phyloP scores from a whole-genome alignment of 1,284 basidiomycete genomes.

The Anthracocystis walkeri region DNA sequence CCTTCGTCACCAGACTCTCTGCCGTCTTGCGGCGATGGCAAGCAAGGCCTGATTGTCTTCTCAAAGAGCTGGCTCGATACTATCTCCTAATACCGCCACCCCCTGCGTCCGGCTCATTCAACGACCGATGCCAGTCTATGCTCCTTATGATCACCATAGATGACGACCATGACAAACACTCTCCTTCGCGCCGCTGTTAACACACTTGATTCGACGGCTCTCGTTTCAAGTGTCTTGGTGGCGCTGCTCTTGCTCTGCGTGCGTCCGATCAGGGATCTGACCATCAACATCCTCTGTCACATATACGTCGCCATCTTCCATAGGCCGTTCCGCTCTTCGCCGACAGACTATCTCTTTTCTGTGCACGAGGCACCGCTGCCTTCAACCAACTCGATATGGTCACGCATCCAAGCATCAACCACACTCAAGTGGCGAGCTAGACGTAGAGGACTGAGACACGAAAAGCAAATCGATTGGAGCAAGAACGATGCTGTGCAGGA shows the following conservation, averaged over 20 bases:
- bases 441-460: conserved; percentile 15
- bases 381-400: conserved; percentile 23
- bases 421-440: conserved; percentile 21
- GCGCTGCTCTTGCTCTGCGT: conserved; percentile 21
- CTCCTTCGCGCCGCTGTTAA: neutral
- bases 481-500: conserved; percentile 19
- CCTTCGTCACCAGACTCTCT: neutral
- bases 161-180: neutral
- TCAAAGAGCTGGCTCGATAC: too few species aligned
- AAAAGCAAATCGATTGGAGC: conserved; percentile 37
- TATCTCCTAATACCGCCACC: too few species aligned
- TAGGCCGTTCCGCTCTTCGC: conserved; percentile 23
- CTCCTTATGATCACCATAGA: too few species aligned
- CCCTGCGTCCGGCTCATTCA: neutral
- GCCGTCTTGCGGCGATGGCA: too few species aligned
- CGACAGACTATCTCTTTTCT: conserved; percentile 24
- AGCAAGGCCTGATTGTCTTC: too few species aligned
- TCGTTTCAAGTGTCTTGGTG: conserved; percentile 3
- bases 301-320: conserved; percentile 29
- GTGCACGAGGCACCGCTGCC: conserved; percentile 19
- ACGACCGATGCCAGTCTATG: neutral
- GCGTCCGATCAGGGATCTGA: conserved; percentile 1
- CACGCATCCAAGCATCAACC: conserved; percentile 21
- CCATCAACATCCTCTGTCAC: conserved; percentile 15
- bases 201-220: neutral